phyloP scores from a whole-genome alignment of 352 stramenopile species.

The Thalassiosira livingstoniorum region DNA sequence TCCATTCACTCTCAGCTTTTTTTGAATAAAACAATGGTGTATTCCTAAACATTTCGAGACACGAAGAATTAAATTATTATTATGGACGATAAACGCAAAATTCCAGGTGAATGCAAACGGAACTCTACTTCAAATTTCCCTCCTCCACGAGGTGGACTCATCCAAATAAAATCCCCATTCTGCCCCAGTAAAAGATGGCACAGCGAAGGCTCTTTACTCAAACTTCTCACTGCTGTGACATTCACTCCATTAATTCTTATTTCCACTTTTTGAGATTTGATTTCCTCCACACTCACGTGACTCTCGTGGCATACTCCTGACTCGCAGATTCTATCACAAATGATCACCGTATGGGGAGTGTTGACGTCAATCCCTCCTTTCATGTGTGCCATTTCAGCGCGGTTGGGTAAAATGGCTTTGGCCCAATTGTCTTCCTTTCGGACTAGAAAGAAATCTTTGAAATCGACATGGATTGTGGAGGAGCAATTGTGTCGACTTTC shows the following conservation, averaged over 20 bases:
- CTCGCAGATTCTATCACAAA: constrained; percentile 15
- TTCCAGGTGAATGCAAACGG: not conserved
- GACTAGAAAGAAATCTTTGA: constrained; percentile 37
- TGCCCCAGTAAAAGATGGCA: constrained; percentile 17
- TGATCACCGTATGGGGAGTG: not conserved
- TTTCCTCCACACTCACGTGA: constrained; percentile 3
- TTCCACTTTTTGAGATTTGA: constrained; percentile 1
- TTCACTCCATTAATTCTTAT: constrained; percentile 20
- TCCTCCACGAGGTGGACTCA: not conserved
- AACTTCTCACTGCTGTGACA: not conserved
- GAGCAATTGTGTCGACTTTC: constrained; percentile 15
- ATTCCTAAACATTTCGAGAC: too few species aligned
- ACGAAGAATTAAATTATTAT: constrained; percentile 39
- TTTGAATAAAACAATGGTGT: too few species aligned
- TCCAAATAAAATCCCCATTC: constrained; percentile 20
- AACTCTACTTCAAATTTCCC: constrained; percentile 22
- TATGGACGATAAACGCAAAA: constrained; percentile 15
- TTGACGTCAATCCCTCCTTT: not conserved
- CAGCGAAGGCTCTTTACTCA: not conserved
- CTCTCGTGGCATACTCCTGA: constrained; percentile 1
- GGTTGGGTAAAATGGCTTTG: constrained; percentile 17
- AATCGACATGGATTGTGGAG: not conserved
- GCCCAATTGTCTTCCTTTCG: constrained; percentile 22
- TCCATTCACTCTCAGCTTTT: too few species aligned
- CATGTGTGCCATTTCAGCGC: constrained; percentile 14